Evolutionary conservation across 1,139 yeast species (phyloP), one percentile per base, ranked within the genome.

Genomic region (Blastobotrys illinoisensis): DNA sequence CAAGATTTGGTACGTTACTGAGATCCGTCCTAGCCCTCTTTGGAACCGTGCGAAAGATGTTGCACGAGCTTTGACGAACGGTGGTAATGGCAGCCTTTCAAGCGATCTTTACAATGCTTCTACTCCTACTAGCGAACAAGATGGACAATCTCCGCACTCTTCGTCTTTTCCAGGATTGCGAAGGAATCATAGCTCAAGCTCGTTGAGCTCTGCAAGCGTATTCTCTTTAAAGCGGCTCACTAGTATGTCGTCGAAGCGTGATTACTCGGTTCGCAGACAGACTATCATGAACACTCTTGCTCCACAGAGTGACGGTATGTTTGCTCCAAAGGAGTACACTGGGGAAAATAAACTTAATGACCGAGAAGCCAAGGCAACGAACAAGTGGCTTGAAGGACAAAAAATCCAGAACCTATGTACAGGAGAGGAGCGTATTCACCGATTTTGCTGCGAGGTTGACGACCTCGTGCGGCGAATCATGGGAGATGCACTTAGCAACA

Each of bases 401-500:
- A 62, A 65, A 7, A 67, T 69, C 32, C 73, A 69, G 51, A 71
- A 69, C 53, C 62, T 71, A 47, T 67, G 74, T 48, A 63, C 63
- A 5, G 71, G 72, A 11, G 75, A 71, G 52, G 75, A 71, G 55
- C 58, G 66, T 14, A 64, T 71, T 44, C 74, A 70, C 49, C 54
- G 75, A 9, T 71, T 68, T 47, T 65, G 67, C 46, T 69, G 71
- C 46, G 75, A 71, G 55, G 63, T 71, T 3, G 73, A 70, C 28
- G 67, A 62, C 44, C 60, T 71, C 14, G 67, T 69, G 5, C 64
- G 64, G 54, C 61, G 71, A 18, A 58, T 71, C 2, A 57, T 71
- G 59, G 74, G 70, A 2, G 70, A 66, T 51, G 59, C 66, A 9
- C 54, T 63, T n/a, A 51, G 61, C n/a, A 52, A 43, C 7, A 57